Evolutionary conservation across 352 stramenopile genomes (phyloP).

Genomic region (Peronospora farinosa): DNA sequence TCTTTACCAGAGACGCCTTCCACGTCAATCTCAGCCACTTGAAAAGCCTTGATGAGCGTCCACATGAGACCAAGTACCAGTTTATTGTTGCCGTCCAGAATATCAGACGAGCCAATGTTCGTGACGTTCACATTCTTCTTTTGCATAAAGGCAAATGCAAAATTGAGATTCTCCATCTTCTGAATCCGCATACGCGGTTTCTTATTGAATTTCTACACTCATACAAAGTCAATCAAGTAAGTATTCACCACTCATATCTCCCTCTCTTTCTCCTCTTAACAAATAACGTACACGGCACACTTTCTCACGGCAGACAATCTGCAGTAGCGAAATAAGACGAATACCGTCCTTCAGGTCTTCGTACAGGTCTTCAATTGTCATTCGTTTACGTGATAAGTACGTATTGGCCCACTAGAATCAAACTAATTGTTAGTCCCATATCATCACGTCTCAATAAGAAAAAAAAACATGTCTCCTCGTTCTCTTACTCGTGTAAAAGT

Average conservation of each 20-base stretch:
- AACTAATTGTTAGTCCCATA: slow-evolving; percentile 8
- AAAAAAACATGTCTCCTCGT: not conserved
- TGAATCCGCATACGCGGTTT: slow-evolving; percentile 90
- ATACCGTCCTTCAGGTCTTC: slow-evolving; percentile 85
- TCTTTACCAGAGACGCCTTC: slow-evolving; percentile 88
- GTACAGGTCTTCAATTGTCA: slow-evolving; percentile 88
- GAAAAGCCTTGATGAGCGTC: slow-evolving; percentile 90
- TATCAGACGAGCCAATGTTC: slow-evolving; percentile 90
- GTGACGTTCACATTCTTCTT: slow-evolving; percentile 87
- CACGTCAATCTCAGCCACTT: slow-evolving; percentile 81
- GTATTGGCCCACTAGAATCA: slow-evolving; percentile 81
- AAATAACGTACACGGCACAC: slow-evolving; percentile 60
- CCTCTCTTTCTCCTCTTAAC: not conserved
- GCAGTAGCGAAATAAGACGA: slow-evolving; percentile 79
- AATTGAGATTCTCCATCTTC: slow-evolving; percentile 90
- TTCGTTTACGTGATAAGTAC: slow-evolving; percentile 82
- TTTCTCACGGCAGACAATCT: slow-evolving; percentile 86
- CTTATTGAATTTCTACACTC: slow-evolving; percentile 89
- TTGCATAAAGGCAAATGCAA: slow-evolving; percentile 85
- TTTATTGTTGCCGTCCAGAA: slow-evolving; percentile 89
- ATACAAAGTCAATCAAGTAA: too few relatives aligned
- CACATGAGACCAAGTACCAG: slow-evolving; percentile 89
- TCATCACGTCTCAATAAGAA: not conserved
- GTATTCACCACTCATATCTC: not conserved
- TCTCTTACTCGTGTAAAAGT: slow-evolving; percentile 84